Evolutionary conservation across 768 basidiomycete genomes (phyloP).

Genomic region (Suillus ampliporus): DNA sequence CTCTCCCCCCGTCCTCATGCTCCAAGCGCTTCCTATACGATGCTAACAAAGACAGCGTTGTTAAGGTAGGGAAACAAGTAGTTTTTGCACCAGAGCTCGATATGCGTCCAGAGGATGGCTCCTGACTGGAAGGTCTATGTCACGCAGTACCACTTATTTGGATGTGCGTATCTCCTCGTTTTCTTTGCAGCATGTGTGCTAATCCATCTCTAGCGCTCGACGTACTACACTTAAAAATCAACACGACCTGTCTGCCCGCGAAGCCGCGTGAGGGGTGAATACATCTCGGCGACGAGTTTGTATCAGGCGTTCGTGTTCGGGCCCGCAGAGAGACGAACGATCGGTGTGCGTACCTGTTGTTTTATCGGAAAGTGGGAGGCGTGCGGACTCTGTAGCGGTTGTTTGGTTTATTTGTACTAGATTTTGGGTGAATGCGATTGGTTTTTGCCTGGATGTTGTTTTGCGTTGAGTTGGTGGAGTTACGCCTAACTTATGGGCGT

Average conservation of each 20-base stretch:
- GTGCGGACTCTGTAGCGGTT: neutral
- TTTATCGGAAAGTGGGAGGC: slow-evolving; percentile 69
- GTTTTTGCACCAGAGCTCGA: slow-evolving; percentile 79
- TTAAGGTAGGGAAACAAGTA: slow-evolving; percentile 86
- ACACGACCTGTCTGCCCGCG: too few species aligned
- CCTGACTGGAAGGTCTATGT: slow-evolving; percentile 51
- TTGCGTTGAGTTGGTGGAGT: too few species aligned
- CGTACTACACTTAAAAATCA: too few species aligned
- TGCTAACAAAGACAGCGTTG: slow-evolving; percentile 70
- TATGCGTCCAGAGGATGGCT: slow-evolving; percentile 69
- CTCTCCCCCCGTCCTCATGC: slow-evolving; percentile 83
- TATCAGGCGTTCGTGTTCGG: slow-evolving; percentile 80
- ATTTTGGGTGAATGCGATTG: neutral
- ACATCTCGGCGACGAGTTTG: too few species aligned
- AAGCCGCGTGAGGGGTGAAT: too few species aligned
- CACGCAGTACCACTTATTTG: slow-evolving; percentile 80
- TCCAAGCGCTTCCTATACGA: slow-evolving; percentile 95
- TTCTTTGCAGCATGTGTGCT: too few species aligned
- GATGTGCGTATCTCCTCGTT: too few species aligned
- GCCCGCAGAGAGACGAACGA: slow-evolving; percentile 54
- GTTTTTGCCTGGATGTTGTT: neutral
- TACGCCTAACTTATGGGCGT: too few species aligned
- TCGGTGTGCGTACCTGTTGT: slow-evolving; percentile 87
- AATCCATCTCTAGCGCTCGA: too few species aligned
- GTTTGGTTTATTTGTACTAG: neutral